phyloP scores from a whole-genome alignment of 1,139 yeast genomes.

The Scheffersomyces illinoinensis region DNA sequence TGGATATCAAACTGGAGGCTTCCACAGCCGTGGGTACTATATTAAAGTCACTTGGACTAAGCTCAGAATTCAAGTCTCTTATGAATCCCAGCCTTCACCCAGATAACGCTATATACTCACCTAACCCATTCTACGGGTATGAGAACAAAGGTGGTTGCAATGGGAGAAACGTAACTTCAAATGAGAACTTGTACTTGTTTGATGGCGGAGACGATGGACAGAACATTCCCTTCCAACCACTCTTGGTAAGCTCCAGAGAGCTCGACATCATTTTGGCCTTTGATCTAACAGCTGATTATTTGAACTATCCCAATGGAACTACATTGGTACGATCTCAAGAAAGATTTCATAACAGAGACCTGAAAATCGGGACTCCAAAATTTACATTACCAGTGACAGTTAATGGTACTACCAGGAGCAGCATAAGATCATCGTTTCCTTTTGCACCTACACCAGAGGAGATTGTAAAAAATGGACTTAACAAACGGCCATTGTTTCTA shows the following conservation, averaged over 20 bases:
- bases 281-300: slow-evolving; percentile 41
- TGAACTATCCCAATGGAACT: slow-evolving; percentile 43
- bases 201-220: slow-evolving; percentile 52
- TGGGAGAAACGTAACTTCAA: slow-evolving; percentile 11
- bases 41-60: slow-evolving; percentile 49
- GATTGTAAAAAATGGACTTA: slow-evolving; percentile 27
- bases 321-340: slow-evolving; percentile 18
- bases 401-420: slow-evolving; percentile 2
- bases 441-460: slow-evolving; percentile 34
- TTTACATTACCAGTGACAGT: slow-evolving; percentile 12
- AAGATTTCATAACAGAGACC: slow-evolving; percentile 22
- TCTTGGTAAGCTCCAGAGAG: slow-evolving; percentile 27
- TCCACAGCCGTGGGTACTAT: slow-evolving; percentile 45
- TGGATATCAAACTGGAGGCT: slow-evolving; percentile 38
- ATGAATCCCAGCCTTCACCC: slow-evolving; percentile 40
- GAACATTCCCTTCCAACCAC: slow-evolving; percentile 43
- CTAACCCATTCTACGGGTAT: slow-evolving; percentile 69
- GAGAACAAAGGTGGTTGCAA: slow-evolving; percentile 1
- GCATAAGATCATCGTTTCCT: slow-evolving; percentile 32
- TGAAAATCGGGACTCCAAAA: slow-evolving; percentile 15
- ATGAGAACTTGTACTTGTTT: slow-evolving; percentile 30
- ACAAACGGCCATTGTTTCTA: slow-evolving; percentile 48
- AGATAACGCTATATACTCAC: slow-evolving; percentile 70
- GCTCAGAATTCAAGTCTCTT: slow-evolving; percentile 19
- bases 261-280: slow-evolving; percentile 37